Evolutionary conservation across 2,329 filamentous ascomycete species (phyloP), one percentile per base, ranked within the genome.

Genomic region (Monilinia laxa): DNA sequence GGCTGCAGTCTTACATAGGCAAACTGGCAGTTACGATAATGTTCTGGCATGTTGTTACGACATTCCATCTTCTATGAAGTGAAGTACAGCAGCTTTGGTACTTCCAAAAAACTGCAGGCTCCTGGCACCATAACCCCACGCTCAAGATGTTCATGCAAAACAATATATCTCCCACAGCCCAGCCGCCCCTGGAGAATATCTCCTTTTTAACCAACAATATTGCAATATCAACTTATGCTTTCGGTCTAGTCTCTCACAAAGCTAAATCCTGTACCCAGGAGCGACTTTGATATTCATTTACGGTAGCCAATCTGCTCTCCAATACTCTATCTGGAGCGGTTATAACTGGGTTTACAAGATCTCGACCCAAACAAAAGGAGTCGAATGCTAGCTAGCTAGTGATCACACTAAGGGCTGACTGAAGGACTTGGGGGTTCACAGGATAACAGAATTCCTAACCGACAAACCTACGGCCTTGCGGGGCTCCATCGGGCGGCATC

Each of bases 311-410:
- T 58, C 58, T 64, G 42, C 31, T 53, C 59, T 58, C 54, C 63
- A 16, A 56, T 47, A 71, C 62, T 69, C 42, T 68, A 67, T 65
- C 70, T 58, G 67, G 71, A 57, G 70, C 70, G 68, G 67, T 59
- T 70, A 70, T 68, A 66, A 59, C 47, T 59, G 42, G n/a, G 4
- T 1, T 60, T 51, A 38, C 58, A 60, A 60, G 45, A 60, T 60
- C 47, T 51, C n/a, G 58, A 38, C n/a, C 45, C 69, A 62, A 45
- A 60, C 35, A 42, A 60, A 58, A 51, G 62, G 49, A 67, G 59
- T 65, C 31, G 16, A 56, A 58, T 57, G 31, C 60, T 62, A 49
- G 31, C 60, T 62, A 49, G 59, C n/a, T 64, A 49, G n/a, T 60
- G 58, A 66, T 57, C 51, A 65, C 57, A 49, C 28, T 47, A 31